Conservation (phyloP, 257 asterid species). For the Scutellaria barbata region DNA sequence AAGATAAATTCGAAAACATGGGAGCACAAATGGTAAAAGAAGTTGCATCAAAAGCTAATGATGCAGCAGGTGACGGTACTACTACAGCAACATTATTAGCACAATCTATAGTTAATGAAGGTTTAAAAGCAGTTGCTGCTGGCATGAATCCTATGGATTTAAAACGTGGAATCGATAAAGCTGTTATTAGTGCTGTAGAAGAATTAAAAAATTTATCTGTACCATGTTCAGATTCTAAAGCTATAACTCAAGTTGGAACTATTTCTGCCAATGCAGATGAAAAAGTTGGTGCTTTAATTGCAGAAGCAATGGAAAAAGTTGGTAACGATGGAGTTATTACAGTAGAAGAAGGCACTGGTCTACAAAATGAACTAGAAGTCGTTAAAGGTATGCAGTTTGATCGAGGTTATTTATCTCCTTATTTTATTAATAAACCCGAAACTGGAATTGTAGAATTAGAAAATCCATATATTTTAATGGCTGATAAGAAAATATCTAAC, state of each 20-base stretch:
- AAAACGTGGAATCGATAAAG: conserved; percentile 67
- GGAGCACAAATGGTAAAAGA: no score
- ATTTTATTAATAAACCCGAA: conserved; percentile 52
- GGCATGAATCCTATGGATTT: conserved; percentile 75
- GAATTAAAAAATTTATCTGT: no score
- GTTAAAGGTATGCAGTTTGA: conserved; percentile 74
- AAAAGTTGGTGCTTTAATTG: conserved; percentile 68
- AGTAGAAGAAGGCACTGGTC: conserved; percentile 57
- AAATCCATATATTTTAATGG: conserved; percentile 58
- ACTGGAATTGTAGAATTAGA: conserved; percentile 65
- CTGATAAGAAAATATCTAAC: conserved; percentile 60
- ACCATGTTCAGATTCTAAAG: background rate
- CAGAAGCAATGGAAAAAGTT: conserved; percentile 71
- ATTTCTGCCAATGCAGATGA: conserved; percentile 68
- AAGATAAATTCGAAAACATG: no score
- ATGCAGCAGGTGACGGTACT: no score
- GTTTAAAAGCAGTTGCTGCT: conserved; percentile 73
- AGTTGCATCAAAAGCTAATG: no score
- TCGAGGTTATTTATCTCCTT: conserved; percentile 65
- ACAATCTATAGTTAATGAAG: no score
- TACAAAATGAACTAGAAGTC: conserved; percentile 62
- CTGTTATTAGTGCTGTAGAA: no score
- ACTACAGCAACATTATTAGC: no score
- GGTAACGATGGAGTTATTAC: conserved; percentile 80
- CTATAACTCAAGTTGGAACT: conserved; percentile 54